Conservation (phyloP, 768 basidiomycete genomes). For the Punctularia strigosozonata region DNA sequence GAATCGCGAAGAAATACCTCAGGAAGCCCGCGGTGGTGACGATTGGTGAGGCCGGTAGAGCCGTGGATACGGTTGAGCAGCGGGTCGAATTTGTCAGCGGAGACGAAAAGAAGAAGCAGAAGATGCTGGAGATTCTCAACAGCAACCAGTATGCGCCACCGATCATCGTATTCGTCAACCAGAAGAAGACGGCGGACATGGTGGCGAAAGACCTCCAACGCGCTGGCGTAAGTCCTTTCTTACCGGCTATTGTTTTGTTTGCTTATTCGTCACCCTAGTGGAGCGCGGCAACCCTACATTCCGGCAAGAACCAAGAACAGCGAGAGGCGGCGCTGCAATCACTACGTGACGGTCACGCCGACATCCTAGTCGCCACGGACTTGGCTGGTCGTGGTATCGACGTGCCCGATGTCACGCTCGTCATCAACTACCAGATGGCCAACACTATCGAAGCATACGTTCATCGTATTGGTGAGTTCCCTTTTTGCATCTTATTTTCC, state of each 20-base stretch:
- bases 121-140: conserved; percentile 87
- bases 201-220: conserved; percentile 90
- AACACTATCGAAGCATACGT: conserved; percentile 94
- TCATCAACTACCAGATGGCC: conserved; percentile 98
- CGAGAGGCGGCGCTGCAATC: conserved; percentile 87
- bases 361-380: conserved; percentile 93
- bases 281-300: conserved; percentile 86
- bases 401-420: conserved; percentile 90
- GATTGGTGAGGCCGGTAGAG: conserved; percentile 95
- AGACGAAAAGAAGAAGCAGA: conserved; percentile 95
- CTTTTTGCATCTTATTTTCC: conserved; percentile 1
- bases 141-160: conserved; percentile 73
- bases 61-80: conserved; percentile 97
- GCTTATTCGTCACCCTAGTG: conserved; percentile 36
- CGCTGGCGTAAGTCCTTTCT: conserved; percentile 74
- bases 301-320: conserved; percentile 96
- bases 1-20: conserved; percentile 89
- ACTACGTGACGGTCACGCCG: conserved; percentile 74
- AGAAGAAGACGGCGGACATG: conserved; percentile 99
- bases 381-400: conserved; percentile 98
- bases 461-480: conserved; percentile 80
- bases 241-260: not conserved
- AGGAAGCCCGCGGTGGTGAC: conserved; percentile 90
- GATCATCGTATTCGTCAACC: conserved; percentile 98
- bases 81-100: conserved; percentile 85